These are phyloP conservation scores for Apiospora malaysiana DNA, from an alignment of 2,329 filamentous ascomycete genomes.

Conservation along the genomic window DNA sequence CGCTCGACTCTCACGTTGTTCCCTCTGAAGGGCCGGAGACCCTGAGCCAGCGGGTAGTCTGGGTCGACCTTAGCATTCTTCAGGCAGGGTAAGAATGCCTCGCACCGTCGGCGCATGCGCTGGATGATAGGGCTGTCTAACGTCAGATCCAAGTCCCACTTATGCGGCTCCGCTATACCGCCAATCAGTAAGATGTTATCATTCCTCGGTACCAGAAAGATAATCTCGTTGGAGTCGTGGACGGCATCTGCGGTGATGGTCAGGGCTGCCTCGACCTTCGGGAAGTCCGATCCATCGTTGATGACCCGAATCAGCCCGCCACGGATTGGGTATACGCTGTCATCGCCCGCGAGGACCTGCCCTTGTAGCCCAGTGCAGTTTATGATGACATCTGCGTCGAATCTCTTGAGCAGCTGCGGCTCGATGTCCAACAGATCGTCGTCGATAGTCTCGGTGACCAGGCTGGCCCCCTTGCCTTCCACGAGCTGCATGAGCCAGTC, in stretches of 20 bases:
- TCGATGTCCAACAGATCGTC: constrained; percentile 45
- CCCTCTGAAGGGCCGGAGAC: constrained; percentile 46
- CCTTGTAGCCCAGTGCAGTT: constrained; percentile 49
- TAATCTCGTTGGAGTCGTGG: constrained; percentile 44
- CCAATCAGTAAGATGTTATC: constrained; percentile 50
- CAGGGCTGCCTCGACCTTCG: constrained; percentile 47
- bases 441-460: constrained; percentile 45
- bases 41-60: constrained; percentile 50
- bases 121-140: constrained; percentile 46
- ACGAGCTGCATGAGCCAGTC: constrained; percentile 48
- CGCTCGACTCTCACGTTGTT: constrained; percentile 50
- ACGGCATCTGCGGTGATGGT: constrained; percentile 47
- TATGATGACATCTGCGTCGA: constrained; percentile 48
- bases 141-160: constrained; percentile 45
- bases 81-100: constrained; percentile 47
- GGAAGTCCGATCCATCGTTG: constrained; percentile 50
- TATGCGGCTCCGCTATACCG: constrained; percentile 44
- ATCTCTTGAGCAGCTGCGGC: constrained; percentile 39
- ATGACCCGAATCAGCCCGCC: constrained; percentile 51
- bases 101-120: constrained; percentile 49
- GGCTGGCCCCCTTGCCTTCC: constrained; percentile 45
- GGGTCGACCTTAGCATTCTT: constrained; percentile 47
- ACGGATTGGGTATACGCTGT: constrained; percentile 48
- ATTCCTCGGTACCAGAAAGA: constrained; percentile 51
- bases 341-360: constrained; percentile 44